Base-by-base conservation (phyloP, 1,284 basidiomycete genomes). In the Psilocybe mexicana region DNA sequence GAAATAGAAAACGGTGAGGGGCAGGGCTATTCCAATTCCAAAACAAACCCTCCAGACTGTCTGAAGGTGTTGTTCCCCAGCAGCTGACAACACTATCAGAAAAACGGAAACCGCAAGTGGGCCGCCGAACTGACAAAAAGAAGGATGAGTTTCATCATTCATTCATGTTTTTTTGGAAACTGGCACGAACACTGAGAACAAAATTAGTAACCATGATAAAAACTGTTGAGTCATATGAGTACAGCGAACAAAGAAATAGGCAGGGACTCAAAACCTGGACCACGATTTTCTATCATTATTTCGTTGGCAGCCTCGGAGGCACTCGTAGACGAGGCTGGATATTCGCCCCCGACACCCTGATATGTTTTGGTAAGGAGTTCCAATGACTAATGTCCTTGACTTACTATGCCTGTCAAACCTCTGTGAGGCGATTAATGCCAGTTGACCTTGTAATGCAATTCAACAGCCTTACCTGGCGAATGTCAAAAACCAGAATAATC, bases 191-290 rank as follows among this genome's bases (percentile, higher is more conserved):
- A 44, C 68, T 69, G 54, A 87, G 76, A 47, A 87, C 83, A 49
- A 88, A 82, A 67, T 91, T 91, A 25, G 89, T 92, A 60, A 88
- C 87, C 79, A 90, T 81, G 68, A 90, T 87, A 70, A 90, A 90
- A 18, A 88, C 82, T 67, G 43, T 55, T 6, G 40, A 56, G 36
- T 46, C 47, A 54, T 61, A 6, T 6, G 43, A 44, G 53, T 49
- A 40, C 47, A n/a, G 40, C 48, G 24, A 12, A 10, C 12, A 24
- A 40, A 43, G 36, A 12, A 33, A 45, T 10, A 48, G 23, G 47
- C 43, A 18, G 84, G n/a, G 14, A 4, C 14, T 11, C 11, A 6
- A 1, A 11, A 48, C 84, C 74, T 66, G 88, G 86, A 0, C 88
- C 88, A 18, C 90, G 81, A 51, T 79, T 73, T 62, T 81, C 78